Evolutionary conservation across 2,329 filamentous ascomycete genomes (phyloP).

Genomic region (Talaromyces sp.): DNA sequence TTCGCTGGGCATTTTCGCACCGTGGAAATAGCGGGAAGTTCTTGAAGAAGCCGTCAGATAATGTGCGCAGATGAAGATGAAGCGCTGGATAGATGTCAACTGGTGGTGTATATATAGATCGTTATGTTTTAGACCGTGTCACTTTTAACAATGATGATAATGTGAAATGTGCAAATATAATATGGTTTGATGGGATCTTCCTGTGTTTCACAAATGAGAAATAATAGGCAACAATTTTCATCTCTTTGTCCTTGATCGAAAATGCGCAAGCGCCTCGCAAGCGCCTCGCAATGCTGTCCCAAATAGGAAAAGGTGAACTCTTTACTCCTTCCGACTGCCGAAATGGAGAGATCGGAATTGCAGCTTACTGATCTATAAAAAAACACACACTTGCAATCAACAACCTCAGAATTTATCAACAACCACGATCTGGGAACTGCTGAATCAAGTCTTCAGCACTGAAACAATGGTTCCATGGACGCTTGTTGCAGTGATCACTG

Average conservation of each 20-base stretch:
- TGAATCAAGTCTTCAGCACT: not conserved
- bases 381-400: not conserved
- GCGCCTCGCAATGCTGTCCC: not conserved
- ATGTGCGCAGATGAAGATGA: not conserved
- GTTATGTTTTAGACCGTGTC: not conserved
- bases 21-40: constrained; percentile 10
- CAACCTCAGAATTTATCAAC: no score
- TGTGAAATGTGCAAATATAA: no score
- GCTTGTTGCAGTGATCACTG: not conserved
- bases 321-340: not conserved
- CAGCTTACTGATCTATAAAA: no score
- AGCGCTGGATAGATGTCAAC: not conserved
- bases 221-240: not conserved
- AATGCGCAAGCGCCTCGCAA: no score
- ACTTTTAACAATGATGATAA: no score
- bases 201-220: not conserved
- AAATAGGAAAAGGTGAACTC: not conserved
- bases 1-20: constrained; percentile 28
- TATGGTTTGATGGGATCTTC: not conserved
- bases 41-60: constrained; percentile 7
- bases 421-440: not conserved
- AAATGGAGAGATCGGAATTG: not conserved
- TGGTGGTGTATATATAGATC: not conserved
- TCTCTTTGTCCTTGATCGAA: not conserved
- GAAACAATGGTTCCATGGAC: constrained; percentile 11